Conservation (phyloP, 768 basidiomycete species). For the Termitomyces titanicus region DNA sequence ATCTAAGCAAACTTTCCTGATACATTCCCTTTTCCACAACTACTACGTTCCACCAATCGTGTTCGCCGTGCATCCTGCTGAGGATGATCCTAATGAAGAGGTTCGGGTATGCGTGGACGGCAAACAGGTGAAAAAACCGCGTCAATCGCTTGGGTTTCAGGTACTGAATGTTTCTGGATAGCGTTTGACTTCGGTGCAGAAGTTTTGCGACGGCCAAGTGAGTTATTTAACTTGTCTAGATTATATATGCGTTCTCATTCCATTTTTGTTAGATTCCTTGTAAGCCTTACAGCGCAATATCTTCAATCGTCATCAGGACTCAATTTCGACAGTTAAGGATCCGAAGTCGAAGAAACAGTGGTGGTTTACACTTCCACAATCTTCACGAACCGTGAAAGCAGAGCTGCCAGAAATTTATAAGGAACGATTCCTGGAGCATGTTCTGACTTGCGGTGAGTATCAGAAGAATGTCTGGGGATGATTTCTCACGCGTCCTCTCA, state of each 20-base stretch:
- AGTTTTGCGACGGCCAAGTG: slow-evolving; percentile 72
- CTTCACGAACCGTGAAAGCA: slow-evolving; percentile 36
- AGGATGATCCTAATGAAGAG: slow-evolving; percentile 52
- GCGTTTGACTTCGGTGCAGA: slow-evolving; percentile 74
- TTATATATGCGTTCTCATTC: background rate
- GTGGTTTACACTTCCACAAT: slow-evolving; percentile 55
- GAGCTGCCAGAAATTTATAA: slow-evolving; percentile 55
- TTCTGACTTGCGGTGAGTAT: slow-evolving; percentile 64
- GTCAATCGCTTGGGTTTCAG: slow-evolving; percentile 23
- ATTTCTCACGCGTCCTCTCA: slow-evolving; percentile 20
- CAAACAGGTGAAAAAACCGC: slow-evolving; percentile 60
- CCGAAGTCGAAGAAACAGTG: slow-evolving; percentile 54
- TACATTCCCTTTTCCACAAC: slow-evolving; percentile 77
- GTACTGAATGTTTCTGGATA: slow-evolving; percentile 24
- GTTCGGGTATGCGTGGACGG: slow-evolving; percentile 73
- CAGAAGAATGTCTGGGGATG: background rate
- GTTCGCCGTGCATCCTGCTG: slow-evolving; percentile 48
- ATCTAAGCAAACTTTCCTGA: slow-evolving; percentile 63
- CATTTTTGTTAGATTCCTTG: slow-evolving; percentile 14
- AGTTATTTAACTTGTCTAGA: slow-evolving; percentile 8
- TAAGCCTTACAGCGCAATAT: slow-evolving; percentile 10
- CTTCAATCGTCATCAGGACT: background rate
- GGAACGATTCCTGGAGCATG: slow-evolving; percentile 46
- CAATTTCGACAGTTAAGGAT: slow-evolving; percentile 45
- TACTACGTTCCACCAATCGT: slow-evolving; percentile 79